A percentile compares a stretch with the other conserved stretches of the same genome.
phyloP scores from a whole-genome alignment of 2,329 filamentous ascomycete species.

The Geoglossum cookeanum region DNA sequence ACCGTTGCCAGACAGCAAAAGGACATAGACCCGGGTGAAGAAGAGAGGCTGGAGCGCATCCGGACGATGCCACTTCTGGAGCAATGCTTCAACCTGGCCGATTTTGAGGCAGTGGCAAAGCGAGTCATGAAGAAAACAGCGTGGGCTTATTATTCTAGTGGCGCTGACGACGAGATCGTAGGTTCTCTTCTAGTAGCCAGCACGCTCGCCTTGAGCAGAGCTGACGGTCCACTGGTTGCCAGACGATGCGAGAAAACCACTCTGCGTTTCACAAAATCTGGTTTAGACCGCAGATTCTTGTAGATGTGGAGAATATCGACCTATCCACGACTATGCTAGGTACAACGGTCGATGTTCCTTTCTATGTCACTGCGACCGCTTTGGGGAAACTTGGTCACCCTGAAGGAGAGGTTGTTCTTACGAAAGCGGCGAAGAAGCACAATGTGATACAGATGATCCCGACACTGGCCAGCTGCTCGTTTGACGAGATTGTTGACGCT shows the following conservation, averaged over 20 bases:
- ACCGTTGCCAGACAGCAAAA: slow-evolving; percentile 52
- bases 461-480: slow-evolving; percentile 87
- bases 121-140: slow-evolving; percentile 88
- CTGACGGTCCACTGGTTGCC: slow-evolving; percentile 6
- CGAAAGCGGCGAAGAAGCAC: slow-evolving; percentile 65
- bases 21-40: slow-evolving; percentile 50
- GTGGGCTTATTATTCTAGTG: slow-evolving; percentile 95
- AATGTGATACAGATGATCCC: slow-evolving; percentile 97
- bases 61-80: slow-evolving; percentile 58
- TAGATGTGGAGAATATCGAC: slow-evolving; percentile 78
- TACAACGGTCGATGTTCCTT: slow-evolving; percentile 63
- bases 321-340: slow-evolving; percentile 87
- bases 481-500: slow-evolving; percentile 92
- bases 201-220: too few relatives aligned
- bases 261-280: slow-evolving; percentile 90
- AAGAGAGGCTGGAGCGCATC: slow-evolving; percentile 53
- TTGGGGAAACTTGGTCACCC: slow-evolving; percentile 86
- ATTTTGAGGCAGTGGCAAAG: slow-evolving; percentile 87
- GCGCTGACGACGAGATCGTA: slow-evolving; percentile 76
- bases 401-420: slow-evolving; percentile 85
- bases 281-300: slow-evolving; percentile 80
- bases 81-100: slow-evolving; percentile 83
- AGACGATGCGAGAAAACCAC: slow-evolving; percentile 94
- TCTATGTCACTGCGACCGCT: slow-evolving; percentile 92
- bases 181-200: slow-evolving; percentile 13